These are phyloP conservation scores for Chaetomium globosum DNA, from an alignment of 2,329 filamentous ascomycete genomes.

Conservation along the genomic window DNA sequence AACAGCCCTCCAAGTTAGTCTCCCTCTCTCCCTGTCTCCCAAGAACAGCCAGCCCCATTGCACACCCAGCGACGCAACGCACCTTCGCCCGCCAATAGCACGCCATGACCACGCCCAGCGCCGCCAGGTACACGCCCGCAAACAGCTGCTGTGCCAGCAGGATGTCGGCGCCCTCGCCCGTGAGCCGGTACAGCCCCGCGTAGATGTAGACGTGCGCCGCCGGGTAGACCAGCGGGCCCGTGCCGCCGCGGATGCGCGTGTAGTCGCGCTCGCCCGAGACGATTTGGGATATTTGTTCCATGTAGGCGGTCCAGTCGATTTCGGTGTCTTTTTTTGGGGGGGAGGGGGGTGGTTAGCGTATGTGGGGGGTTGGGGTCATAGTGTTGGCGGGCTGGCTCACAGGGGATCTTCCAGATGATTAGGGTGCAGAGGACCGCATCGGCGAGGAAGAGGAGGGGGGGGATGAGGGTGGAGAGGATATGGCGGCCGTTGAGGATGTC, in stretches of 20 bases:
- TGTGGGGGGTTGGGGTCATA: conserved; percentile 1
- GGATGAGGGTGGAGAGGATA: conserved; percentile 53
- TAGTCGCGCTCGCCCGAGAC: conserved; percentile 87
- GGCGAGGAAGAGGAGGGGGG: conserved; percentile 65
- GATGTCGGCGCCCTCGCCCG: conserved; percentile 75
- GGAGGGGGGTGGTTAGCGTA: too few relatives aligned
- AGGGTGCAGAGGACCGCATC: conserved; percentile 73
- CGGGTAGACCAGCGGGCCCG: conserved; percentile 92
- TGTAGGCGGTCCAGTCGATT: conserved; percentile 97
- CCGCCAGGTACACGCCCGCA: conserved; percentile 73
- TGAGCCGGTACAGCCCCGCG: conserved; percentile 74
- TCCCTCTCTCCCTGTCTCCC: too few relatives aligned
- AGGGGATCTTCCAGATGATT: conserved; percentile 80
- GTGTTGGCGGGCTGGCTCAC: conserved; percentile 54
- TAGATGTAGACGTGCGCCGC: conserved; percentile 94
- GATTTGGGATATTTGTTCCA: conserved; percentile 85
- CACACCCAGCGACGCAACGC: conserved; percentile 20
- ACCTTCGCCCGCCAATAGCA: conserved; percentile 79
- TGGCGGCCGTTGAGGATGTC: conserved; percentile 55
- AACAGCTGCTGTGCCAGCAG: conserved; percentile 82
- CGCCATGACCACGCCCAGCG: conserved; percentile 74
- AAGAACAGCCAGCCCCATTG: not conserved
- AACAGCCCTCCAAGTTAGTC: not conserved
- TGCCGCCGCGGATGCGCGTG: conserved; percentile 78
- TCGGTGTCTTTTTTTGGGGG: conserved; percentile 92